Base-by-base conservation (phyloP, 2,329 filamentous ascomycete genomes). In the Arthrobotrys musiformis region DNA sequence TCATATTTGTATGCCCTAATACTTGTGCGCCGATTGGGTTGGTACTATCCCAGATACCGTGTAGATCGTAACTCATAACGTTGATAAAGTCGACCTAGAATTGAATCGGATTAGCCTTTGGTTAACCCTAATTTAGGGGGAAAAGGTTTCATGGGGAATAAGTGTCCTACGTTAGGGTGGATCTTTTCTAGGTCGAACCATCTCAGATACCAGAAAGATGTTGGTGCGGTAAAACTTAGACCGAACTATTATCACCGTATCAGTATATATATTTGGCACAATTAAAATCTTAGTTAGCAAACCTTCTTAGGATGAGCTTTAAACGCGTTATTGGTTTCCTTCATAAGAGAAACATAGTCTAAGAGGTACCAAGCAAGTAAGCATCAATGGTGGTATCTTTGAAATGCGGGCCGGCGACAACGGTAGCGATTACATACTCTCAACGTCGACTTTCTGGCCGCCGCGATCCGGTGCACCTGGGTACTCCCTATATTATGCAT, bases 121-220 rank as follows among this genome's bases (percentile, higher is more conserved):
- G 19, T 37, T 19, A 40, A 42, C 13, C 13, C 33, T 28, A 50
- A 44, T 19, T 68, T 11, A 15, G 13, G 15, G 11, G 17, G 15
- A 22, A 50, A 40, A 40, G 13, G 26, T 24, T 48, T 17, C 15
- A 15, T 40, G 40, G n/a, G 22, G 33, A 42, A 30, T 11, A n/a
- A 11, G 62, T 62, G 30, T 70, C 67, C 35, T 70, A 70, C 67
- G 62, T 70, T 61, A 44, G 67, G 67, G 30, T 70, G 62, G 56
- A 70, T 70, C 17, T 63, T 63, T 54, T 63, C 69, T 15, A 73
- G 26, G 50, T 79, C 66, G 37, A 79, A 79, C 61, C 64, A 66
- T 61, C 70, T 66, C 8, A 79, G 52, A 60, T 79, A 79, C 76
- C 76, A 79, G 70, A 75, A 79, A 50, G 68, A 75, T 24, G 76